A percentile compares a stretch with the other conserved stretches of the same genome.
phyloP scores from a whole-genome alignment of 805 yeast genomes.

The Zygosaccharomyces bailii region DNA sequence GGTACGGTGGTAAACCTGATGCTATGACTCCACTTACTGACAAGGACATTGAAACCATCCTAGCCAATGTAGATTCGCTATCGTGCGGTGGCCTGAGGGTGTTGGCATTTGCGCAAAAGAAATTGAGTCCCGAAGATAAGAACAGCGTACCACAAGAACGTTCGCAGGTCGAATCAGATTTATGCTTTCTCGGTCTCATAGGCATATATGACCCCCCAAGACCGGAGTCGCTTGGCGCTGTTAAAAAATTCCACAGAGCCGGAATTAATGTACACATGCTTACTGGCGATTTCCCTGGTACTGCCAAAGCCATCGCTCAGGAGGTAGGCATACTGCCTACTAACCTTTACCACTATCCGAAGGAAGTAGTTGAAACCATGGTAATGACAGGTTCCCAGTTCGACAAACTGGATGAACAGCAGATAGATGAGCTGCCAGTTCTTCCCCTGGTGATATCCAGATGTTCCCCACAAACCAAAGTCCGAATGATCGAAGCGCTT shows the following conservation, averaged over 20 bases:
- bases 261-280: conserved; percentile 98
- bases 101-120: conserved; percentile 62
- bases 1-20: conserved; percentile 52
- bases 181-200: conserved; percentile 77
- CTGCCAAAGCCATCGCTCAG: conserved; percentile 80
- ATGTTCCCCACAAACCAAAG: conserved; percentile 91
- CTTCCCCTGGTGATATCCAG: conserved; percentile 88
- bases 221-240: conserved; percentile 72
- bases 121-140: conserved; percentile 33
- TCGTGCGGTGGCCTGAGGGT: conserved; percentile 86
- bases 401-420: conserved; percentile 65
- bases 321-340: conserved; percentile 83
- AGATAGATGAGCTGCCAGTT: conserved; percentile 67
- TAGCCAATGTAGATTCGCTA: conserved; percentile 55
- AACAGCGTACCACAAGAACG: conserved; percentile 28
- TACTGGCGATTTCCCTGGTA: conserved; percentile 88
- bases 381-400: conserved; percentile 83
- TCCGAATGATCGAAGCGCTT: conserved; percentile 82
- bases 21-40: conserved; percentile 48
- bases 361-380: conserved; percentile 47
- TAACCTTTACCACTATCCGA: conserved; percentile 41
- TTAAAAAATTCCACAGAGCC: conserved; percentile 74
- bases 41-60: conserved; percentile 44
- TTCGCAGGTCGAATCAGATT: conserved; percentile 49
- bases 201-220: conserved; percentile 99